Percentiles rank a stretch among this genome's conserved stretches.
Conservation (phyloP, 495 filamentous ascomycete genomes). For the Parmelia sp. region DNA sequence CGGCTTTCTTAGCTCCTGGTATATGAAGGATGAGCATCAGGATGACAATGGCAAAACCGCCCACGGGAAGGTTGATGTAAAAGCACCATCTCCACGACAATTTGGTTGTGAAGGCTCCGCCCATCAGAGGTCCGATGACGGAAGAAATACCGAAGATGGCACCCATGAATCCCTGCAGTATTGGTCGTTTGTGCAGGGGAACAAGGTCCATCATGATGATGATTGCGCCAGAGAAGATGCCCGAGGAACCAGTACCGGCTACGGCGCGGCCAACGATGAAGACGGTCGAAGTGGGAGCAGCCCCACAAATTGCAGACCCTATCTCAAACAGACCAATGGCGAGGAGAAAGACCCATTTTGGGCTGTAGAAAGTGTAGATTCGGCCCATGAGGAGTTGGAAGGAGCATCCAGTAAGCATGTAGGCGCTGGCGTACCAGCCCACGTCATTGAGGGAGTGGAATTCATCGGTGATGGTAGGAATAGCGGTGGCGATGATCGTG, state of each 20-base stretch:
- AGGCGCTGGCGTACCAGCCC: slow-evolving; percentile 60
- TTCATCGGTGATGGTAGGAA: slow-evolving; percentile 64
- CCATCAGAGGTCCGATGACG: slow-evolving; percentile 39
- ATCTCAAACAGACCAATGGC: slow-evolving; percentile 52
- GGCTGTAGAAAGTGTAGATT: slow-evolving; percentile 67
- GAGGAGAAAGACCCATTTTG: slow-evolving; percentile 48
- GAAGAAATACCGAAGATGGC: slow-evolving; percentile 51
- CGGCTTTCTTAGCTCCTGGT: slow-evolving; percentile 31
- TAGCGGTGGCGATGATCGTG: slow-evolving; percentile 31
- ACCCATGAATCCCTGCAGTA: slow-evolving; percentile 44
- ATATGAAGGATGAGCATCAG: slow-evolving; percentile 44
- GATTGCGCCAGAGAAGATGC: slow-evolving; percentile 46
- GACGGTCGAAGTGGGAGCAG: slow-evolving; percentile 58
- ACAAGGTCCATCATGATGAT: slow-evolving; percentile 52
- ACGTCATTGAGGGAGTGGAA: slow-evolving; percentile 60
- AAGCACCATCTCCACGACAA: slow-evolving; percentile 55
- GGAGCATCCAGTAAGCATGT: slow-evolving; percentile 61
- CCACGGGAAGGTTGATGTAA: slow-evolving; percentile 59
- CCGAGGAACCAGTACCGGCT: slow-evolving; percentile 47
- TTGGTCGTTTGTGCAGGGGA: slow-evolving; percentile 44
- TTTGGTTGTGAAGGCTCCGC: slow-evolving; percentile 31
- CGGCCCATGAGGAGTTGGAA: slow-evolving; percentile 69
- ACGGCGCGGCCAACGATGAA: slow-evolving; percentile 60
- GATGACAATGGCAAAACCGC: slow-evolving; percentile 43
- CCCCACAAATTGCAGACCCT: slow-evolving; percentile 64